Conservation (phyloP, 495 filamentous ascomycete genomes). For the Haplographium delicatum region DNA sequence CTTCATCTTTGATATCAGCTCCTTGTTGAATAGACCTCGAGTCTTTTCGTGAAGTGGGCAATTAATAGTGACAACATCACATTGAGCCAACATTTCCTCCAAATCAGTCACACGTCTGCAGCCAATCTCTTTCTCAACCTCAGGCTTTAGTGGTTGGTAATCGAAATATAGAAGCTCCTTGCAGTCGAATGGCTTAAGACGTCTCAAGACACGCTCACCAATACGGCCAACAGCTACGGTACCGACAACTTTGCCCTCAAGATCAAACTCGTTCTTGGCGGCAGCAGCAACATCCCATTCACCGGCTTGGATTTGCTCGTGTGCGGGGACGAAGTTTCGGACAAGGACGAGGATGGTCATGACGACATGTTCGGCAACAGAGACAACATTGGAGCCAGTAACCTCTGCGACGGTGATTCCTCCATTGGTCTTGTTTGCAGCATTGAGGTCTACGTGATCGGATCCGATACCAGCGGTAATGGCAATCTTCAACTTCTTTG, state of each 20-base stretch:
- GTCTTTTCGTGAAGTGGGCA: constrained; percentile 99
- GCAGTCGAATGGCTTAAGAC: constrained; percentile 96
- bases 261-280: constrained; percentile 96
- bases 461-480: constrained; percentile 97
- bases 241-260: constrained; percentile 96
- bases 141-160: constrained; percentile 86
- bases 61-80: constrained; percentile 99
- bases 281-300: constrained; percentile 95
- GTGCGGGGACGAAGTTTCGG: constrained; percentile 96
- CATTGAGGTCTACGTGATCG: constrained; percentile 95
- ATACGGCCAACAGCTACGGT: constrained; percentile 97
- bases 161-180: constrained; percentile 99
- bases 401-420: constrained; percentile 93
- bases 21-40: constrained; percentile 95
- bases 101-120: constrained; percentile 80
- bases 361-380: constrained; percentile 89
- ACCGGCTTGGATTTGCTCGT: constrained; percentile 83
- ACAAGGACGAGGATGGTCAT: constrained; percentile 98
- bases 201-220: constrained; percentile 93
- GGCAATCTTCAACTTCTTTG: constrained; percentile 97
- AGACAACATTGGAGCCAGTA: constrained; percentile 89
- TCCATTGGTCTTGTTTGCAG: constrained; percentile 96
- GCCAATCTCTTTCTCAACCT: constrained; percentile 94
- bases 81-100: constrained; percentile 93
- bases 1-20: constrained; percentile 99